Evolutionary conservation across 768 basidiomycete genomes (phyloP).

Genomic region (Rhizopogon rudus): DNA sequence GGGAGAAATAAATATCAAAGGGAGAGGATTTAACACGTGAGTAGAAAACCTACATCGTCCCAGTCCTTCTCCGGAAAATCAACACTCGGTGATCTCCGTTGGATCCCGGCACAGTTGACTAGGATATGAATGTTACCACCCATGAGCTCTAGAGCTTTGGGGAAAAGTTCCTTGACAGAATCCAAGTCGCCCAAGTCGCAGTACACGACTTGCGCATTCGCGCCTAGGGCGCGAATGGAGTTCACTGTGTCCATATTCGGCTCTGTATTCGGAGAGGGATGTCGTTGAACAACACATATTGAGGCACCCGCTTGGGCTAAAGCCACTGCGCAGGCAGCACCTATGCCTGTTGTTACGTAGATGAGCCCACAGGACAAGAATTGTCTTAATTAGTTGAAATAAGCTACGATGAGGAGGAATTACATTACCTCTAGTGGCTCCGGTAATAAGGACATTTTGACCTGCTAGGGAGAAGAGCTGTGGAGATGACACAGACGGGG

Average conservation of each 20-base stretch:
- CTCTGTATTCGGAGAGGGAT: slow-evolving; percentile 29
- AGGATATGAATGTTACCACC: slow-evolving; percentile 55
- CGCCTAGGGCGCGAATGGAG: slow-evolving; percentile 32
- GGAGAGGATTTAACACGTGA: slow-evolving; percentile 20
- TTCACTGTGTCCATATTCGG: slow-evolving; percentile 31
- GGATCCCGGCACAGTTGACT: slow-evolving; percentile 67
- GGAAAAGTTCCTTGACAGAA: slow-evolving; percentile 44
- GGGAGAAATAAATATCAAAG: slow-evolving; percentile 6
- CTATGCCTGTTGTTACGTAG: slow-evolving; percentile 37
- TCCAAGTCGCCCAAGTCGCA: slow-evolving; percentile 52
- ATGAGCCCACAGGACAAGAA: slow-evolving; percentile 4
- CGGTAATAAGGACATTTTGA: slow-evolving; percentile 73
- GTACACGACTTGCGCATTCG: slow-evolving; percentile 38
- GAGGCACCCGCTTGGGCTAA: slow-evolving; percentile 51
- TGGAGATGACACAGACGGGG: slow-evolving; percentile 43
- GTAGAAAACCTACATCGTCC: slow-evolving; percentile 54
- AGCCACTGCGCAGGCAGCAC: slow-evolving; percentile 49
- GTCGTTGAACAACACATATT: slow-evolving; percentile 44
- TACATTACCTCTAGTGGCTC: slow-evolving; percentile 66
- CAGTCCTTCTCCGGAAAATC: slow-evolving; percentile 64
- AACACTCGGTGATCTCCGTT: slow-evolving; percentile 54
- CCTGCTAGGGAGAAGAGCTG: slow-evolving; percentile 65
- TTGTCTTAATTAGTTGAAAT: slow-evolving; percentile 11
- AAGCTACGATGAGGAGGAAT: slow-evolving; percentile 9
- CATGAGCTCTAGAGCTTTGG: slow-evolving; percentile 43